These are phyloP conservation scores for Aspergillus luchuensis DNA, from an alignment of 2,329 filamentous ascomycete genomes.

Conservation along the genomic window DNA sequence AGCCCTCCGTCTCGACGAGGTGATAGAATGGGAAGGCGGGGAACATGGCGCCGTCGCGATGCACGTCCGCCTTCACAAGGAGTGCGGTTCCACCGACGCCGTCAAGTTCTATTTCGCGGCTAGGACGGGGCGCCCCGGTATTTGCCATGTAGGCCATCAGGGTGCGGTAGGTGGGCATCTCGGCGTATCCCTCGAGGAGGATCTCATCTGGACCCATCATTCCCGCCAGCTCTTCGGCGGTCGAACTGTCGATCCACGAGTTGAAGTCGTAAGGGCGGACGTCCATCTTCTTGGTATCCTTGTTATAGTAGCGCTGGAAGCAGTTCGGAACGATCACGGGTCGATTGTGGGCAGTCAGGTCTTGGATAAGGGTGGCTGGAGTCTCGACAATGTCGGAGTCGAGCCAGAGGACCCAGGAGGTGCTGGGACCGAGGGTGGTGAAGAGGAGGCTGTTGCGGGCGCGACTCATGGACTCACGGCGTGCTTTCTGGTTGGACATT, in stretches of 20 bases:
- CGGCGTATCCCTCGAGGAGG: slow-evolving; percentile 85
- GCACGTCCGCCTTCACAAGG: slow-evolving; percentile 93
- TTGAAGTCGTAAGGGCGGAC: slow-evolving; percentile 95
- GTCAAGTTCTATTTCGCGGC: slow-evolving; percentile 75
- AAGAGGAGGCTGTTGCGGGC: slow-evolving; percentile 94
- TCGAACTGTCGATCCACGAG: slow-evolving; percentile 90
- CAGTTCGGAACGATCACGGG: slow-evolving; percentile 94
- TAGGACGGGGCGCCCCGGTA: slow-evolving; percentile 53
- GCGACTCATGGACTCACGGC: slow-evolving; percentile 86
- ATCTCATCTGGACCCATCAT: slow-evolving; percentile 91
- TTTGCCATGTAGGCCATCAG: slow-evolving; percentile 84
- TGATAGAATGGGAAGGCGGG: slow-evolving; percentile 95
- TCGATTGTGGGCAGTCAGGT: slow-evolving; percentile 83
- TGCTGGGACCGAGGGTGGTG: slow-evolving; percentile 86
- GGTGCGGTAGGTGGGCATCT: slow-evolving; percentile 87
- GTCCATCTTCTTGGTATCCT: slow-evolving; percentile 67
- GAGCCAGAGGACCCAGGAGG: slow-evolving; percentile 96
- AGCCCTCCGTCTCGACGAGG: slow-evolving; percentile 95
- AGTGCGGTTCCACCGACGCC: slow-evolving; percentile 92
- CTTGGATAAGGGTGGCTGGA: slow-evolving; percentile 81
- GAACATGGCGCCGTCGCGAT: slow-evolving; percentile 98
- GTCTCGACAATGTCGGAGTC: slow-evolving; percentile 91
- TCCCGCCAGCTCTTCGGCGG: slow-evolving; percentile 71
- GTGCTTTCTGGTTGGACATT: slow-evolving; percentile 81
- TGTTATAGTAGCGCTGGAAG: slow-evolving; percentile 83